A percentile compares a stretch with the other conserved stretches of the same genome.
Evolutionary conservation across 208 protist genomes (phyloP).

Genomic region (Wallacemonas collosoma): DNA sequence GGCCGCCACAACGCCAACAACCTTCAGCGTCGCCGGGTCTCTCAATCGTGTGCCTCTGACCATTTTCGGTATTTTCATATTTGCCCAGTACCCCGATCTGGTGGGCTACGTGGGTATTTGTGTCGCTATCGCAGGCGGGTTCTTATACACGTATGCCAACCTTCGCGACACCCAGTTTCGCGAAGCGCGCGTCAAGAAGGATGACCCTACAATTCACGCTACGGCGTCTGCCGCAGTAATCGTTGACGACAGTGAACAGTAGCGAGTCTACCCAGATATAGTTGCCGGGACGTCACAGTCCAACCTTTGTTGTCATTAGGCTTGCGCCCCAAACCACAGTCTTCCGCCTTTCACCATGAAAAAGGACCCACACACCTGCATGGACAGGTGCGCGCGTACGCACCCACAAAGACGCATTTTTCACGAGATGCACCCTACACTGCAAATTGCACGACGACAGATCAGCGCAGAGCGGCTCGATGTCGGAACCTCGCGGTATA

Average conservation of each 20-base stretch:
- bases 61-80: constrained; percentile 83
- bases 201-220: neutral
- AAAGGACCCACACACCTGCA: no score
- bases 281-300: no score
- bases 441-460: no score
- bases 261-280: no score
- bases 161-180: constrained; percentile 11
- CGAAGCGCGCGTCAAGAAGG: constrained; percentile 7
- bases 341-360: no score
- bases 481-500: no score
- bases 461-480: no score
- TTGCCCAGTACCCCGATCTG: constrained; percentile 73
- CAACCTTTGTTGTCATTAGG: no score
- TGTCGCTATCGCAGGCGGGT: constrained; percentile 65
- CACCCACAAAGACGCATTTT: no score
- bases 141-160: constrained; percentile 79
- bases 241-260: neutral
- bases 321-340: no score
- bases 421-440: no score
- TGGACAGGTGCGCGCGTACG: no score
- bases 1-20: constrained; percentile 88
- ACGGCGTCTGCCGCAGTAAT: neutral
- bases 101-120: constrained; percentile 75
- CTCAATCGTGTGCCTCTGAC: constrained; percentile 87
- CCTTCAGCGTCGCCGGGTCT: constrained; percentile 84